Evolutionary conservation across 352 stramenopile species (phyloP).

Genomic region (Globisporangium camurandrum): DNA sequence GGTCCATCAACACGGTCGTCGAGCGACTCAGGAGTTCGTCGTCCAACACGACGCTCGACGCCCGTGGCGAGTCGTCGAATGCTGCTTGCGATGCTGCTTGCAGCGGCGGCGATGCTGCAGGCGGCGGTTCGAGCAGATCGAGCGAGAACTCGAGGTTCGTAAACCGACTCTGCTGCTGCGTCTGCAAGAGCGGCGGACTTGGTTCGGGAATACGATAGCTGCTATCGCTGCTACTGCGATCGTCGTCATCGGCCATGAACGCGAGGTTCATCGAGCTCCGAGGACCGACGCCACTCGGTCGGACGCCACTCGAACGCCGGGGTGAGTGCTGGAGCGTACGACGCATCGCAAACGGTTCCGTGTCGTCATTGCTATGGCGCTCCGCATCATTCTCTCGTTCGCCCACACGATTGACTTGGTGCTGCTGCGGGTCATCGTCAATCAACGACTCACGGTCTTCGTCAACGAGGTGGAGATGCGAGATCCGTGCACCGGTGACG

Average conservation of each 20-base stretch:
- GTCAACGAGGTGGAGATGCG: constrained; percentile 26
- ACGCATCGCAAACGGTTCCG: not conserved
- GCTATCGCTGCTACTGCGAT: not conserved
- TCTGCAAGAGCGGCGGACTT: not conserved
- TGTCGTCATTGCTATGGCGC: not conserved
- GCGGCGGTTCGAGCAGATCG: constrained; percentile 8
- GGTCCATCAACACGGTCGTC: constrained; percentile 36
- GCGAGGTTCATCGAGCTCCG: constrained; percentile 12
- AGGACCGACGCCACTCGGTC: not conserved
- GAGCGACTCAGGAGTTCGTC: constrained; percentile 42
- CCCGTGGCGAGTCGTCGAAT: constrained; percentile 13
- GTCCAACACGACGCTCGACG: constrained; percentile 24
- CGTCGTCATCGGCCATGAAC: constrained; percentile 8
- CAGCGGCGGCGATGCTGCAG: constrained; percentile 7
- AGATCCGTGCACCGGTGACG: constrained; percentile 36
- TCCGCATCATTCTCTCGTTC: no score
- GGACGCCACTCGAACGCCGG: not conserved
- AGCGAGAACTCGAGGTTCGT: constrained; percentile 11
- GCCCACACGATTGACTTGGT: constrained; percentile 3
- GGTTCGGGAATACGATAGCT: no score
- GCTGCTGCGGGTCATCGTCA: constrained; percentile 18
- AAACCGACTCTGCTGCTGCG: not conserved
- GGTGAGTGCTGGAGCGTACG: no score
- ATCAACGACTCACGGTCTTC: constrained; percentile 29
- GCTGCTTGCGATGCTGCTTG: no score